Evolutionary conservation across 345 rosid species (phyloP), one percentile per base, ranked within the genome.

Genomic region (Trapa incisa): DNA sequence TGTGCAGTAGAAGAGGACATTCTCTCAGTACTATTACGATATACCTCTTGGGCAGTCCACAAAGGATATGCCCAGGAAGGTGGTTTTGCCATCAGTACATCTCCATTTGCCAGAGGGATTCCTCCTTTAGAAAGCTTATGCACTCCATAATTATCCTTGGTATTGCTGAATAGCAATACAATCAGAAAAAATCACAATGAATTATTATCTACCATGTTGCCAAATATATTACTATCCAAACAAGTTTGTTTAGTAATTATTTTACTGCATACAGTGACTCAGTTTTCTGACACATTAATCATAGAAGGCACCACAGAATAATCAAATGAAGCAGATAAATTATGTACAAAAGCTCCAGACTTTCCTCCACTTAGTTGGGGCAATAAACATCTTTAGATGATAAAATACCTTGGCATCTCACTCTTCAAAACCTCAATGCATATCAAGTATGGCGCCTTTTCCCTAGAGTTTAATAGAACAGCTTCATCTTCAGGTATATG

Each of bases 31-130:
- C 99, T 95, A 72, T 95, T 89, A 62, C 99, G 91, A 80, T 95
- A 95, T 13, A 72, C 93, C 76, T 95, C 99, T 78, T 95, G 99
- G 41, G 93, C 70, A 78, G 96, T 91, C 96, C 97, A 84, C 79
- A 95, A 81, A 71, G 99, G 99, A 86, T 86, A 95, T 70, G 99
- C 99, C 99, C 97, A 95, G 53, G 99, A 95, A 76, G 99, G 99
- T 47, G 99, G 99, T 83, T 87, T 89, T 39, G 79, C 97, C 81
- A 91, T 71, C 77, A 94, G 81, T 72, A 89, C 99, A 81, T 95
- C 97, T 71, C 99, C 93, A 75, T 91, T 89, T 67, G 99, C 99
- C 48, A 95, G 83, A 70, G 99, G 99, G 77, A 95, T 95, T 29
- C 99, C 99, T 71, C 96, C 97, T 77, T 81, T 87, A 61, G 96